phyloP scores from a whole-genome alignment of 805 yeast species.

The Spathaspora girioi region DNA sequence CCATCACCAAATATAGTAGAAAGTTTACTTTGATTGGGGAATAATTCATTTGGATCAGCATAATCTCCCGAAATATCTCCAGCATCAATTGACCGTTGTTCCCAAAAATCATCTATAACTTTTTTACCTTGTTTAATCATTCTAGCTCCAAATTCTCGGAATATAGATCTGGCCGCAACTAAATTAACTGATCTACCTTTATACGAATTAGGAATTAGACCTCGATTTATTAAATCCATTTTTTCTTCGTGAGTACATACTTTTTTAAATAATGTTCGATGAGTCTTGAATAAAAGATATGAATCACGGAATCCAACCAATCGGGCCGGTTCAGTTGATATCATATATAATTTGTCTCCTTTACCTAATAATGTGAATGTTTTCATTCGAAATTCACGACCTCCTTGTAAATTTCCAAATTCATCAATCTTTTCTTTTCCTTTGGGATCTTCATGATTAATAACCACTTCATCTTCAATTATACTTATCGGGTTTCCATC shows the following conservation, averaged over 20 bases:
- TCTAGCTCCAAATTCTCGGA: conserved; percentile 87
- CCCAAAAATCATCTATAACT: conserved; percentile 87
- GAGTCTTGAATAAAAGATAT: conserved; percentile 83
- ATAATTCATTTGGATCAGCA: conserved; percentile 62
- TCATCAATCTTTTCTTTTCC: conserved; percentile 74
- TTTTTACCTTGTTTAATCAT: conserved; percentile 76
- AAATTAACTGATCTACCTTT: conserved; percentile 86
- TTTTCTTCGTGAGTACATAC: conserved; percentile 76
- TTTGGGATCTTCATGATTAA: conserved; percentile 66
- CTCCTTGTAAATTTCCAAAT: conserved; percentile 66
- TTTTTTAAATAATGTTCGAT: conserved; percentile 68
- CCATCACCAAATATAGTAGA: conserved; percentile 37
- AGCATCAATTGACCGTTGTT: conserved; percentile 50
- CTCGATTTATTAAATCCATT: conserved; percentile 74
- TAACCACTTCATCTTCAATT: conserved; percentile 70
- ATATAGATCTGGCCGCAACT: conserved; percentile 87
- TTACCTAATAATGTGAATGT: conserved; percentile 61
- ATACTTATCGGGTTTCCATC: conserved; percentile 65
- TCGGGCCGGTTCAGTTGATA: conserved; percentile 94
- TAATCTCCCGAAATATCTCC: conserved; percentile 70
- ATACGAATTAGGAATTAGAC: conserved; percentile 82
- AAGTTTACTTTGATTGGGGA: conserved; percentile 37
- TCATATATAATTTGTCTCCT: conserved; percentile 78
- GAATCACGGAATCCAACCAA: conserved; percentile 93
- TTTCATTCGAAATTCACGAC: conserved; percentile 68